Conservation (phyloP, 2,329 filamentous ascomycete species). For the Fusarium sp. region DNA sequence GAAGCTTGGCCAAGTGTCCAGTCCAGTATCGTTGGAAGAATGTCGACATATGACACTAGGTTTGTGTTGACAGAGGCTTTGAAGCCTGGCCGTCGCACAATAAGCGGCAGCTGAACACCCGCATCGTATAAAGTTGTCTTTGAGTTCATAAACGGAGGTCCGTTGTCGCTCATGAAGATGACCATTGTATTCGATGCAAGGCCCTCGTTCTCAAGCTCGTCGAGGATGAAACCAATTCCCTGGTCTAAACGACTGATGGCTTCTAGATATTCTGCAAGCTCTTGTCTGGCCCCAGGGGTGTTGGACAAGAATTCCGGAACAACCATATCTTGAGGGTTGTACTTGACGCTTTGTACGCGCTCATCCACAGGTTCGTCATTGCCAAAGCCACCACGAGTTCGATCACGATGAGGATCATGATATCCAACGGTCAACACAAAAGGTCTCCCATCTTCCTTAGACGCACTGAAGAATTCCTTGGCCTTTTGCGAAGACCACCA, state of each 20-base stretch:
- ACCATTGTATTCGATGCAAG: conserved; percentile 55
- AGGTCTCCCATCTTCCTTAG: rapidly evolving
- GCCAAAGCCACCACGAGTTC: not conserved
- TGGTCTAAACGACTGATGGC: conserved; percentile 57
- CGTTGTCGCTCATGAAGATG: conserved; percentile 62
- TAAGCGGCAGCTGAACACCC: conserved; percentile 57
- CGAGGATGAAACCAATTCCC: conserved; percentile 56
- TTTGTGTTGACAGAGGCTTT: conserved; percentile 53
- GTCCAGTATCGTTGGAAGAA: conserved; percentile 59
- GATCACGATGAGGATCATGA: not conserved
- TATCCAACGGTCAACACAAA: not conserved
- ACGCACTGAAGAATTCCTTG: not conserved
- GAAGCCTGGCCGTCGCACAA: conserved; percentile 52
- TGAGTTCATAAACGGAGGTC: conserved; percentile 62
- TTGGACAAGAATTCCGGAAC: conserved; percentile 58
- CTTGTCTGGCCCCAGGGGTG: conserved; percentile 53
- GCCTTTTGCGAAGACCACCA: not conserved
- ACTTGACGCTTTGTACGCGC: conserved; percentile 15
- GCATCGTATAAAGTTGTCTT: conserved; percentile 64
- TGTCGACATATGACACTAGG: conserved; percentile 59
- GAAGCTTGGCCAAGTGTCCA: conserved; percentile 43
- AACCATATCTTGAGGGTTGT: conserved; percentile 49
- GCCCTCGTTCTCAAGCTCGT: conserved; percentile 48
- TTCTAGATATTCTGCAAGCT: conserved; percentile 58
- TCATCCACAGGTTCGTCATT: not conserved